A percentile compares a stretch with the other conserved stretches of the same genome.
Evolutionary conservation across 2,329 filamentous ascomycete genomes (phyloP).

Genomic region (Phaeosphaeriaceae sp.): DNA sequence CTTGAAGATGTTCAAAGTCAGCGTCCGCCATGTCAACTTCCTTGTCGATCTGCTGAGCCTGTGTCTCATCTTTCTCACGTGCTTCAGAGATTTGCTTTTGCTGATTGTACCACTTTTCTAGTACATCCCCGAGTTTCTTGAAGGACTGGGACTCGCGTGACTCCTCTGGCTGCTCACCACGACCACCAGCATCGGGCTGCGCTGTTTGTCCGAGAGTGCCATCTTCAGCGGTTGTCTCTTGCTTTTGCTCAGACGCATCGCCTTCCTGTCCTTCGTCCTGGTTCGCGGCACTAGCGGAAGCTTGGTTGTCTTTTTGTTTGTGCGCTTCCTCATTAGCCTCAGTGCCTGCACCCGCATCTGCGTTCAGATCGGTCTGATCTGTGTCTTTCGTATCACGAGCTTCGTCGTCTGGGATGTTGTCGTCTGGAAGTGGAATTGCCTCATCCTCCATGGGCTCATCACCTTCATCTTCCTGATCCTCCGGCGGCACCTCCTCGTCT

Average conservation of each 20-base stretch:
- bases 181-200: slow-evolving; percentile 45
- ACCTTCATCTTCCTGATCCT: slow-evolving; percentile 55
- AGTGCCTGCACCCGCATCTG: slow-evolving; percentile 69
- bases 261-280: slow-evolving; percentile 72
- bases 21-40: slow-evolving; percentile 76
- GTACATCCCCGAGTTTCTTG: slow-evolving; percentile 90
- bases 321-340: slow-evolving; percentile 65
- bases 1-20: slow-evolving; percentile 93
- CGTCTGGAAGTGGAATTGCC: slow-evolving; percentile 47
- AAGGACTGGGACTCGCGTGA: slow-evolving; percentile 71
- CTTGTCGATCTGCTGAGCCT: slow-evolving; percentile 56
- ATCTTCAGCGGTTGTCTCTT: slow-evolving; percentile 69
- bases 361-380: slow-evolving; percentile 58
- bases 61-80: slow-evolving; percentile 57
- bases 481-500: slow-evolving; percentile 52
- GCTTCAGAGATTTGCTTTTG: slow-evolving; percentile 75
- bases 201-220: slow-evolving; percentile 55
- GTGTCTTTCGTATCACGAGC: slow-evolving; percentile 56
- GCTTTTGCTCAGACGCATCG: slow-evolving; percentile 68
- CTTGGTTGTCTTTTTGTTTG: slow-evolving; percentile 66
- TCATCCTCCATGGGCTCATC: slow-evolving; percentile 56
- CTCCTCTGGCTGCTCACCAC: slow-evolving; percentile 50
- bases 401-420: slow-evolving; percentile 60
- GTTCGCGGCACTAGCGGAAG: slow-evolving; percentile 64
- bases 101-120: slow-evolving; percentile 91